phyloP scores from a whole-genome alignment of 2,329 filamentous ascomycete species.

The Microsporum canis region DNA sequence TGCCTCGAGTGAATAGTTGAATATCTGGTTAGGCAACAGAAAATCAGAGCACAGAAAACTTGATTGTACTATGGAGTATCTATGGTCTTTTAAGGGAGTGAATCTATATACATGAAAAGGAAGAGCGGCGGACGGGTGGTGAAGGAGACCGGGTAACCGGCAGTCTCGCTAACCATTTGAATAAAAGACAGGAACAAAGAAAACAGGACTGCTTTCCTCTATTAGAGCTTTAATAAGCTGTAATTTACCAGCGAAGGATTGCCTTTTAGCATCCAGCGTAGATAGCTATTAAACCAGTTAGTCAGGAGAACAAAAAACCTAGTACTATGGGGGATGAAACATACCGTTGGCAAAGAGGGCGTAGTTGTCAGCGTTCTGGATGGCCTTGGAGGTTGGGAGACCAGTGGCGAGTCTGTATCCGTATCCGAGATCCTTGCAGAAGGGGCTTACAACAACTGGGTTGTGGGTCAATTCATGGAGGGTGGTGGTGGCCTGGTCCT shows the following conservation, averaged over 20 bases:
- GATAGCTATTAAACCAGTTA: constrained; percentile 3
- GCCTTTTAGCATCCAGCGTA: constrained; percentile 6
- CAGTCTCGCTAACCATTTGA: neutral
- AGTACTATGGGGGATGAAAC: constrained; percentile 5
- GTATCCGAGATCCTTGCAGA: constrained; percentile 49
- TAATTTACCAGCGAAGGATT: neutral
- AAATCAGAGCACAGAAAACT: neutral
- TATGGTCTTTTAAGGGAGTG: neutral
- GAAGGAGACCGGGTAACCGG: neutral
- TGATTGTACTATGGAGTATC: neutral
- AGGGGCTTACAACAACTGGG: constrained; percentile 42
- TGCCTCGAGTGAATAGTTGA: neutral
- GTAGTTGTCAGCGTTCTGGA: constrained; percentile 55
- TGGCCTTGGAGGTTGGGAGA: constrained; percentile 40
- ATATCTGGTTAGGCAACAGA: neutral
- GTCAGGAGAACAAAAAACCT: neutral
- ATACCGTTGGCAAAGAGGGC: constrained; percentile 43
- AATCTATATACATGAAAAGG: neutral
- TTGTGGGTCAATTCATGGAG: constrained; percentile 57
- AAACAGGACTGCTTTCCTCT: neutral
- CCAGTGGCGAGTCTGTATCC: constrained; percentile 42
- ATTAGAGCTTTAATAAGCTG: neutral
- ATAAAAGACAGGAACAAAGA: neutral
- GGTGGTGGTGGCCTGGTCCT: constrained; percentile 54
- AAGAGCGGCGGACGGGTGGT: neutral